Evolutionary conservation across 1,139 yeast species (phyloP), one percentile per base, ranked within the genome.

Genomic region (Sugiyamaella xylanicola): DNA sequence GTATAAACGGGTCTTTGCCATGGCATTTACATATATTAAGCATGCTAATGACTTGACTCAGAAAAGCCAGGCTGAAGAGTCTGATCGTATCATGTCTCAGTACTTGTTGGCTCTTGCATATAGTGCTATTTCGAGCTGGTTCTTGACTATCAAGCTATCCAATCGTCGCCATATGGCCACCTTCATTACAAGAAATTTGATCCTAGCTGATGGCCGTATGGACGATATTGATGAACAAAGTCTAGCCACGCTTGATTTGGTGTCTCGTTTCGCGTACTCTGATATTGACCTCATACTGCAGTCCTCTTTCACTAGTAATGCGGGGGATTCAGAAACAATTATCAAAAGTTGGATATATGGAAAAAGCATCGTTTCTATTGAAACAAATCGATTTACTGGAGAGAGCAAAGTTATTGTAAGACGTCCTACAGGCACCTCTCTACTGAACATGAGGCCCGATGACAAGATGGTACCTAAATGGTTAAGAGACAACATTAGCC

Each of bases 1-100:
- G 64, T 86, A 80, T 67, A 86, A 84, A 63, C 76, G 92, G 50
- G 89, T 90, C 0, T 87, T 89, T 73, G 96, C 89, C 0, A 87
- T 89, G 68, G 87, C 92, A 0, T 87, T 89, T 72, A 85, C 85
- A 63, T 86, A 85, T 64, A 86, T 89, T 56, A 89, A 87, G 65
- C 85, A 83, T 65, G 83, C 91, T 1, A 77, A 80, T 54, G 90
- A 87, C 63, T 69, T 77, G 53, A 61, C 63, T 22, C 59, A 59
- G 40, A 61, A 67, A 48, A 45, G 86, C 0, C 56, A 48, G 13
- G 57, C 59, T 16, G 60, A 56, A 43, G 62, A 45, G 15, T 42
- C 56, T 17, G 54, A 59, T 41, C 15, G 60, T n/a, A 65, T 69
- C 13, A 69, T 87, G 55, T 77, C 87, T 0, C 85, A 81, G 56